A percentile compares a stretch with the other conserved stretches of the same genome.
These are phyloP conservation scores for Limonium bicolor DNA, from an alignment of 148 eudicot genomes.

Conservation along the genomic window DNA sequence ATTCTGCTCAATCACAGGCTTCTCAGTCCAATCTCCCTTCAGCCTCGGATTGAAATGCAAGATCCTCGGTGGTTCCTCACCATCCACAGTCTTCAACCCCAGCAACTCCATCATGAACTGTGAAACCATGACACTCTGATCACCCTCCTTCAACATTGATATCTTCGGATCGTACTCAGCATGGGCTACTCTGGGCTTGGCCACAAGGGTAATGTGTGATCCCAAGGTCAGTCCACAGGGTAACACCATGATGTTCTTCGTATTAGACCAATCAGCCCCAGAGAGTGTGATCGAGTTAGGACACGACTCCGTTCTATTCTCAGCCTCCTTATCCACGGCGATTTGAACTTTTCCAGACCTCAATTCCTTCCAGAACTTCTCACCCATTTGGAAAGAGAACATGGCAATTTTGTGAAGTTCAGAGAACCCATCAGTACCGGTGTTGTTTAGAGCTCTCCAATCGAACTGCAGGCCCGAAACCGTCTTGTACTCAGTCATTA, in stretches of 20 bases:
- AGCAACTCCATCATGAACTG: conserved; percentile 92
- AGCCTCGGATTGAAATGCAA: conserved; percentile 86
- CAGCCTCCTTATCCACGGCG: neutral
- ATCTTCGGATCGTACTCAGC: conserved; percentile 64
- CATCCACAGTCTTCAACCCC: conserved; percentile 84
- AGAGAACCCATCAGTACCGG: conserved; percentile 19
- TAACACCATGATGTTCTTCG: conserved; percentile 44
- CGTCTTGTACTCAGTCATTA: conserved; percentile 4
- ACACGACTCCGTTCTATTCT: conserved; percentile 8
- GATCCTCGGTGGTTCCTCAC: conserved; percentile 91
- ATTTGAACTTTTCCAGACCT: conserved; percentile 5
- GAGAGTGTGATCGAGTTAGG: conserved; percentile 6
- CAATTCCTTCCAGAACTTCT: conserved; percentile 8
- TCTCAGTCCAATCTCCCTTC: conserved; percentile 91
- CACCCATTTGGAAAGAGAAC: conserved; percentile 7
- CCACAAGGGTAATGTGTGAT: conserved; percentile 71
- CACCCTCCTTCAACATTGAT: conserved; percentile 56
- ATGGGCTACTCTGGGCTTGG: conserved; percentile 61
- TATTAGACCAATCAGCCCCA: conserved; percentile 5
- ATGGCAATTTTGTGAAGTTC: conserved; percentile 13
- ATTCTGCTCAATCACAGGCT: conserved; percentile 94
- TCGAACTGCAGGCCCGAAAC: conserved; percentile 29
- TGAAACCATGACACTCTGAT: conserved; percentile 56
- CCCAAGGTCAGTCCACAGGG: conserved; percentile 92
- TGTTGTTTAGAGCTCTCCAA: conserved; percentile 17